Evolutionary conservation across 306 rosid genomes (phyloP), one percentile per base, ranked within the genome.

Genomic region (Prunus campanulata): DNA sequence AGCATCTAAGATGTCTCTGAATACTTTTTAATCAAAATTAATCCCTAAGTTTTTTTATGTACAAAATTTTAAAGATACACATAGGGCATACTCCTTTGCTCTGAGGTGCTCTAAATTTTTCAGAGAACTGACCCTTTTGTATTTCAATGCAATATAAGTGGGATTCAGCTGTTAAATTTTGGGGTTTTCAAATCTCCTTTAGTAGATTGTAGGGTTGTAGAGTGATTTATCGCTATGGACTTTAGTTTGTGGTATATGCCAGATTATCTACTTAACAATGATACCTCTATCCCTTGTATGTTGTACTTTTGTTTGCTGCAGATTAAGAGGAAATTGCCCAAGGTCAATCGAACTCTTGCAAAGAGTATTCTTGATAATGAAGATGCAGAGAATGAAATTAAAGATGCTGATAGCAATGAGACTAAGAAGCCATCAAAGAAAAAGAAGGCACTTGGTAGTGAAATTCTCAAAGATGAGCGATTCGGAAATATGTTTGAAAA

Each of bases 301-400:
- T 4, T 63, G 56, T 55, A 13, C 30, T 56, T 80, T 77, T 47
- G 66, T 64, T 72, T 80, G 66, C 61, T 87, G 83, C 89, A 94
- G 98, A 81, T 88, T 29, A 89, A 79, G 86, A 90, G 78, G 83
- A 92, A 87, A 82, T 69, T 94, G 70, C 98, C 98, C 77, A 90
- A 89, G 77, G 90, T 92, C 66, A 94, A 94, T 74, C 86, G 90
- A 74, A 64, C 49, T 32, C 87, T 90, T 54, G 98, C 96, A 57
- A 83, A 84, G 71, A 91, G 86, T 70, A 88, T 94, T 65, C 81
- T 87, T 25, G 89, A 86, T 72, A 68, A 60, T 55, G 98, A 89
- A 81, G 95, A 86, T 72, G 82, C 76, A 70, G 93, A 83, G 68
- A 77, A 75, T 57, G 96, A 87, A 71, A 84, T 79, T 63, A 80